Evolutionary conservation across 2,329 filamentous ascomycete species (phyloP).

Genomic region (Thielaviopsis cerberus): DNA sequence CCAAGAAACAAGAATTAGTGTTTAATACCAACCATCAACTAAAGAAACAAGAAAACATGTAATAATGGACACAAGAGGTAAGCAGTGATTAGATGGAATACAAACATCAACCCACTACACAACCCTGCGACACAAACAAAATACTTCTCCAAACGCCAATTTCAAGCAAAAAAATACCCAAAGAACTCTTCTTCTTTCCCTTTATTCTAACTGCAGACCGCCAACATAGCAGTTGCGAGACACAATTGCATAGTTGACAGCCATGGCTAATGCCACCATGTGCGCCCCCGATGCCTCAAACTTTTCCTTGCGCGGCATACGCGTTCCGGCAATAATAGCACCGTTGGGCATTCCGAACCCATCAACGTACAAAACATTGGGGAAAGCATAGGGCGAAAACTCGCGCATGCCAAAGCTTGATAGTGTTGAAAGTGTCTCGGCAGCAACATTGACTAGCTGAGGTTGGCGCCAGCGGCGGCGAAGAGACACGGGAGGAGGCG

Average conservation of each 20-base stretch:
- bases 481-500: slow-evolving; percentile 1
- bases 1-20: neutral
- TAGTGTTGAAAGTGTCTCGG: slow-evolving; percentile 4
- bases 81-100: neutral
- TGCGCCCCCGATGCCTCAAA: slow-evolving; percentile 6
- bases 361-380: slow-evolving; percentile 12
- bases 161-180: neutral
- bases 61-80: neutral
- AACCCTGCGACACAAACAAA: too few species aligned
- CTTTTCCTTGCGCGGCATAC: slow-evolving; percentile 3
- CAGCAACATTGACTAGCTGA: slow-evolving; percentile 2
- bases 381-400: slow-evolving; percentile 12
- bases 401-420: slow-evolving; percentile 10
- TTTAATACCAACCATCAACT: too few species aligned
- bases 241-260: slow-evolving; percentile 10
- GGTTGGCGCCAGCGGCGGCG: neutral
- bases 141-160: too few species aligned
- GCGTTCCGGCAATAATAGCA: neutral
- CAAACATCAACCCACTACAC: neutral
- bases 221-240: slow-evolving; percentile 11
- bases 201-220: neutral
- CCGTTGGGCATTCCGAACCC: slow-evolving; percentile 7
- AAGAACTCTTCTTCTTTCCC: neutral
- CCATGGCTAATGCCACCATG: slow-evolving; percentile 10
- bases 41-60: neutral